Percentiles rank a stretch among this genome's conserved stretches.
phyloP scores from a whole-genome alignment of 352 stramenopile genomes.

The Plasmopara halstedii region DNA sequence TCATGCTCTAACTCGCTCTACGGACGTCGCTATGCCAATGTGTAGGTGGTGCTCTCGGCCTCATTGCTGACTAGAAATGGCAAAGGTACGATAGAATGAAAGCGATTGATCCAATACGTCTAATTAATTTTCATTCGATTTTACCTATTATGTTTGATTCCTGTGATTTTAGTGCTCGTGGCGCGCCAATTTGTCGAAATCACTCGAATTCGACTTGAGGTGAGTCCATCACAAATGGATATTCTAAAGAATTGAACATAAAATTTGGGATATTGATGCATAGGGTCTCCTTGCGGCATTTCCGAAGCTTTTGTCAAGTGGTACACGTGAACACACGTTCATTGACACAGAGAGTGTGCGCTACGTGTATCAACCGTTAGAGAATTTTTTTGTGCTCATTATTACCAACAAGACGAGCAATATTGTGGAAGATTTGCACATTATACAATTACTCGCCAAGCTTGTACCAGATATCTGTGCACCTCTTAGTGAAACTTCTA shows the following conservation, averaged over 20 bases:
- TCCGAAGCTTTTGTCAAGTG: conserved; percentile 95
- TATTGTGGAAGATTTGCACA: conserved; percentile 99
- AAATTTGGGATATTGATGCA: background rate
- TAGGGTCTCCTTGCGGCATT: conserved; percentile 97
- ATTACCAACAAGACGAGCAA: conserved; percentile 99
- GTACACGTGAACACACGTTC: conserved; percentile 95
- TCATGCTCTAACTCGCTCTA: conserved; percentile 11
- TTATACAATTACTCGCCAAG: conserved; percentile 96
- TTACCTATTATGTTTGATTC: too few relatives aligned
- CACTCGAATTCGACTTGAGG: conserved; percentile 96
- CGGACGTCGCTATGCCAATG: conserved; percentile 3
- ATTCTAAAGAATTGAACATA: too few relatives aligned
- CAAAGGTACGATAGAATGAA: conserved; percentile 71
- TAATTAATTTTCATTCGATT: too few relatives aligned
- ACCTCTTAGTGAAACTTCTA: conserved; percentile 88
- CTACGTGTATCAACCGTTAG: conserved; percentile 99
- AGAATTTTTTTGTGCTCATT: conserved; percentile 97
- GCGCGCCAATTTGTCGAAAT: conserved; percentile 99
- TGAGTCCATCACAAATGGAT: too few relatives aligned
- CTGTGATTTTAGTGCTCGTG: conserved; percentile 79
- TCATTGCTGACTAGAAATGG: conserved; percentile 92
- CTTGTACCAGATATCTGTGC: conserved; percentile 94
- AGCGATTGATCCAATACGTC: too few relatives aligned
- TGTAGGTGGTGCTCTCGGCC: conserved; percentile 93
- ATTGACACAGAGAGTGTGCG: conserved; percentile 98